phyloP scores from a whole-genome alignment of 1,284 basidiomycete species.

The Tremellales sp. region DNA sequence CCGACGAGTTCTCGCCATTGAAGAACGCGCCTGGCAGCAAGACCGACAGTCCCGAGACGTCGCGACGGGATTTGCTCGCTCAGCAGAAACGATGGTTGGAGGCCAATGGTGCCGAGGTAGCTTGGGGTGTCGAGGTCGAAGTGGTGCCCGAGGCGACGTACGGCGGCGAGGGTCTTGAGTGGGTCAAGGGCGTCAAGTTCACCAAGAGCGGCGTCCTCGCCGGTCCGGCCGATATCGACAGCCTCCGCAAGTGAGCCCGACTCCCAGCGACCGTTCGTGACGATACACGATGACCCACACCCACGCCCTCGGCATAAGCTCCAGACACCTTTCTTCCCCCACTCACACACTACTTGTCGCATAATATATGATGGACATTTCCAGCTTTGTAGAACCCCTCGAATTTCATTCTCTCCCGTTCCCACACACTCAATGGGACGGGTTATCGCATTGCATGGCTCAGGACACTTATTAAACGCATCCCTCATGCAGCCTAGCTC shows the following conservation, averaged over 20 bases:
- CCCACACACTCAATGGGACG: too few species aligned
- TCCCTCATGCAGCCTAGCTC: not conserved
- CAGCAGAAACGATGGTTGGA: conserved; percentile 85
- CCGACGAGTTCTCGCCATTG: conserved; percentile 91
- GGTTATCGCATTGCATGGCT: too few species aligned
- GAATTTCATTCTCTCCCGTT: too few species aligned
- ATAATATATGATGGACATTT: not conserved
- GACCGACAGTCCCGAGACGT: conserved; percentile 90
- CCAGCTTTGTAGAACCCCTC: too few species aligned
- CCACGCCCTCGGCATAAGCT: not conserved
- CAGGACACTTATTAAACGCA: too few species aligned
- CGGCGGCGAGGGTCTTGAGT: conserved; percentile 83
- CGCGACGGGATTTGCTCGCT: conserved; percentile 80
- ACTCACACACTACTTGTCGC: not conserved
- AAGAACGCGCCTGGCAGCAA: conserved; percentile 96
- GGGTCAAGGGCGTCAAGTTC: conserved; percentile 72
- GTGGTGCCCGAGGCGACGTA: conserved; percentile 85
- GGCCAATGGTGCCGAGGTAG: conserved; percentile 68
- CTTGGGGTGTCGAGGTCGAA: conserved; percentile 67
- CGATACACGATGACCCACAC: too few species aligned
- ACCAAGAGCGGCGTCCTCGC: conserved; percentile 49
- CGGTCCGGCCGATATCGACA: not conserved
- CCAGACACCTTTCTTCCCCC: not conserved
- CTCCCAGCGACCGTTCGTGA: not conserved
- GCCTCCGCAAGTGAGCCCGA: not conserved